Evolutionary conservation across 257 asterid genomes (phyloP).

Genomic region (Verbena officinalis): DNA sequence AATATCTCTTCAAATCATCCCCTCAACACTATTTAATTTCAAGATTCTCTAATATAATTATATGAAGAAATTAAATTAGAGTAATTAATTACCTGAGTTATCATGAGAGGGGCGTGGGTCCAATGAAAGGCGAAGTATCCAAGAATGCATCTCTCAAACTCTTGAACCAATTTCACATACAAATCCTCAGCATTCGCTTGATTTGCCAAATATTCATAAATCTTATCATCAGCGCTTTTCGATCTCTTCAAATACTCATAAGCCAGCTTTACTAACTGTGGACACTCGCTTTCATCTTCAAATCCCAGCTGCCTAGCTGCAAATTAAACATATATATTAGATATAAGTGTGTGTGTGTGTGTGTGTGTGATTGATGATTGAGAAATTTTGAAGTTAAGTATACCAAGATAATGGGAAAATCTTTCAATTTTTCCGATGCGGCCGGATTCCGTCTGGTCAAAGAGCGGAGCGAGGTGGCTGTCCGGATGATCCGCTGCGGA

Average conservation of each 20-base stretch:
- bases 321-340: not conserved
- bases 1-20: no score
- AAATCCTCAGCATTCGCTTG: conserved; percentile 50
- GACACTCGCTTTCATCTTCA: conserved; percentile 71
- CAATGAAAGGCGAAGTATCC: conserved; percentile 83
- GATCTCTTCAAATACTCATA: conserved; percentile 71
- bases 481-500: conserved; percentile 26
- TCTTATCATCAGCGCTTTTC: conserved; percentile 56
- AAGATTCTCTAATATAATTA: no score
- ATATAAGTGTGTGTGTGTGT: not conserved
- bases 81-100: conserved; percentile 83
- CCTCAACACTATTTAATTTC: no score
- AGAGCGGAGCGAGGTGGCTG: conserved; percentile 53
- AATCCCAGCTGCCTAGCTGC: conserved; percentile 87
- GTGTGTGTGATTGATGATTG: not conserved
- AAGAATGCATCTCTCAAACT: conserved; percentile 87
- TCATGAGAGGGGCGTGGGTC: conserved; percentile 66
- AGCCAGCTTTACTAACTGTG: conserved; percentile 51
- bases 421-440: conserved; percentile 58
- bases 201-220: conserved; percentile 62
- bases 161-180: conserved; percentile 73
- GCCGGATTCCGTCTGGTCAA: conserved; percentile 60
- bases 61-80: no score
- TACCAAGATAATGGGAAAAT: conserved; percentile 83
- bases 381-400: no score